Conservation (phyloP, 805 yeast species). For the Yarrowia sp. region DNA sequence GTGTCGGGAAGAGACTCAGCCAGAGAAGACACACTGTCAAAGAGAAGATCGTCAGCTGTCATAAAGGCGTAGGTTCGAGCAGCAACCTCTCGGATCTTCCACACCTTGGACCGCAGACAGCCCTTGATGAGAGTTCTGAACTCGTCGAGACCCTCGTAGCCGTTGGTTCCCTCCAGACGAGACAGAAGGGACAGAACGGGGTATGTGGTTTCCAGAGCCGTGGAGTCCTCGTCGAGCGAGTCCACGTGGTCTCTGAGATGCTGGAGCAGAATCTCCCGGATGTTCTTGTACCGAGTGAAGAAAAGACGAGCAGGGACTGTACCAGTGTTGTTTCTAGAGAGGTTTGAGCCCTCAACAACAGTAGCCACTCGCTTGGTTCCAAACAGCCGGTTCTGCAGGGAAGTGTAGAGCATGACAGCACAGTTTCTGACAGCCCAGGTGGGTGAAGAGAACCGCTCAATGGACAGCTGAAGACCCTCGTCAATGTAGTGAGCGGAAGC, state of each 20-base stretch:
- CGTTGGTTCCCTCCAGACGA: constrained; percentile 68
- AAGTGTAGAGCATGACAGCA: constrained; percentile 89
- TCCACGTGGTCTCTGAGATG: constrained; percentile 45
- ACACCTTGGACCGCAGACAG: constrained; percentile 61
- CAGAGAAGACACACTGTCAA: constrained; percentile 6
- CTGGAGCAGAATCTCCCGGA: constrained; percentile 57
- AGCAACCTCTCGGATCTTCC: constrained; percentile 91
- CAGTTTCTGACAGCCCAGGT: constrained; percentile 92
- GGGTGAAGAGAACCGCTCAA: constrained; percentile 66
- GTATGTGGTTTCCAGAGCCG: constrained; percentile 66
- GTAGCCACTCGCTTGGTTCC: constrained; percentile 57
- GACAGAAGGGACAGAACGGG: constrained; percentile 77
- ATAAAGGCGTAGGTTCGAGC: constrained; percentile 70
- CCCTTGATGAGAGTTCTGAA: constrained; percentile 59
- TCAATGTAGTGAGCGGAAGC: constrained; percentile 61
- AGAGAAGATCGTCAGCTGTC: constrained; percentile 48
- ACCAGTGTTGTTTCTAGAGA: constrained; percentile 43
- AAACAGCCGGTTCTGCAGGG: constrained; percentile 80
- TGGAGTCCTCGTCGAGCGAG: constrained; percentile 41
- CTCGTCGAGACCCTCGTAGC: constrained; percentile 58
- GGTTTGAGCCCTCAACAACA: constrained; percentile 30
- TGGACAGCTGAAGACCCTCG: constrained; percentile 64
- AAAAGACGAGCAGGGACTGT: constrained; percentile 66
- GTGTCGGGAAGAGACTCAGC: constrained; percentile 40
- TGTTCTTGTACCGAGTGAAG: constrained; percentile 66